These are phyloP conservation scores for Zizania palustris DNA, from an alignment of 202 grass and related monocot genomes.

Conservation along the genomic window DNA sequence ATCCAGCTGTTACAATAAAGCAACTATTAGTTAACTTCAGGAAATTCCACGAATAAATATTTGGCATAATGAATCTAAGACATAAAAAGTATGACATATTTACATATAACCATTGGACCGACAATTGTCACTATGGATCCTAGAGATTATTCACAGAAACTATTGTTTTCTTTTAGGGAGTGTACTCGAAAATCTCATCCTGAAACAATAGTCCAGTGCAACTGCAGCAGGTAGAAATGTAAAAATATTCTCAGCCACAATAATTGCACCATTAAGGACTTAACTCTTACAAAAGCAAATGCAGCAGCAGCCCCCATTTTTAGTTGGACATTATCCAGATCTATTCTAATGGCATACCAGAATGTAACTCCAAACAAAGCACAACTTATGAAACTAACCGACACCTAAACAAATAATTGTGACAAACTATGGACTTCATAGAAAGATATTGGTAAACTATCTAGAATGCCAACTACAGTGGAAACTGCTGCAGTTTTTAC, in stretches of 20 bases:
- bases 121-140: slow-evolving; percentile 3
- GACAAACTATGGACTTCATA: slow-evolving; percentile 64
- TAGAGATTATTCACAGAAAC: slow-evolving; percentile 29
- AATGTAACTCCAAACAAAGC: slow-evolving; percentile 91
- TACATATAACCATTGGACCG: slow-evolving; percentile 28
- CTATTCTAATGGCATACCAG: slow-evolving; percentile 84
- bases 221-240: slow-evolving; percentile 80
- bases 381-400: slow-evolving; percentile 67
- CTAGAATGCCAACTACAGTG: slow-evolving; percentile 64
- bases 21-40: slow-evolving; percentile 10
- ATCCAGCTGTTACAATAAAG: slow-evolving; percentile 28
- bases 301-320: slow-evolving; percentile 80
- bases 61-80: slow-evolving; percentile 30
- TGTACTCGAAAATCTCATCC: slow-evolving; percentile 77
- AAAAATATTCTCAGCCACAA: slow-evolving; percentile 71
- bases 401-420: slow-evolving; percentile 60
- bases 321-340: slow-evolving; percentile 87
- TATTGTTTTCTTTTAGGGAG: slow-evolving; percentile 67
- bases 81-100: slow-evolving; percentile 40
- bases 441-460: slow-evolving; percentile 78
- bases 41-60: background rate
- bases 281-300: slow-evolving; percentile 94
- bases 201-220: slow-evolving; percentile 92
- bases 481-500: slow-evolving; percentile 75
- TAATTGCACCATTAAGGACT: slow-evolving; percentile 56